These are phyloP conservation scores for Pythium insidiosum DNA, from an alignment of 352 stramenopile genomes.

Conservation along the genomic window DNA sequence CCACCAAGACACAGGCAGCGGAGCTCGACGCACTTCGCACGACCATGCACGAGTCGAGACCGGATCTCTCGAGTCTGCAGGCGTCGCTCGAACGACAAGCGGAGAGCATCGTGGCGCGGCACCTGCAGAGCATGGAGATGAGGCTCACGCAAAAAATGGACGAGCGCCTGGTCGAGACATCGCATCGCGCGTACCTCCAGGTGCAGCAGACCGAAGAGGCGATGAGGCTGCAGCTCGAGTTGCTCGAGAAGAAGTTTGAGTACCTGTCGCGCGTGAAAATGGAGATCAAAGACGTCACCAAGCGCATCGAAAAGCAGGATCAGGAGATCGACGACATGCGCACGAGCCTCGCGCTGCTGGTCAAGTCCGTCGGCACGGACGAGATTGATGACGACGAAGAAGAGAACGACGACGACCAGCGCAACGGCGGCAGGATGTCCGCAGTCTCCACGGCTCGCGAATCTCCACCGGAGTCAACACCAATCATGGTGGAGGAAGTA, in stretches of 20 bases:
- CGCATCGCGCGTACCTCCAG: conserved; percentile 18
- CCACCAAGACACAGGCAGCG: no score
- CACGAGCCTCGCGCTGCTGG: conserved; percentile 44
- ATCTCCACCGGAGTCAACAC: no score
- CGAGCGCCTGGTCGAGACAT: conserved; percentile 19
- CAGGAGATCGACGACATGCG: conserved; percentile 53
- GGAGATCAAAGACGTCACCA: conserved; percentile 61
- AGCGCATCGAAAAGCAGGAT: conserved; percentile 49
- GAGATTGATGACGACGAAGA: conserved; percentile 45
- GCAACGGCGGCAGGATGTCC: no score
- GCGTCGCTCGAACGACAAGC: no score
- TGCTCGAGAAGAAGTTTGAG: conserved; percentile 66
- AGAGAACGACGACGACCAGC: conserved; percentile 1
- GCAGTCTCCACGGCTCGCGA: no score
- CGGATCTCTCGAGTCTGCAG: no score
- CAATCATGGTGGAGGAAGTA: no score
- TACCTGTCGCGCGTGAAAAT: conserved; percentile 64
- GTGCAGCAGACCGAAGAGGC: conserved; percentile 31
- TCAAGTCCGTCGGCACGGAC: conserved; percentile 54
- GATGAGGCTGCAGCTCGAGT: conserved; percentile 34
- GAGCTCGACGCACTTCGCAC: no score
- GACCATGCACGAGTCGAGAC: no score
- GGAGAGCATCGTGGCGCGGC: conserved; percentile 10
- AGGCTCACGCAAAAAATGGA: conserved; percentile 23
- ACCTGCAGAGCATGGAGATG: conserved; percentile 19